Conservation (phyloP, 2,329 filamentous ascomycete genomes). For the Niveomyces coronatus region DNA sequence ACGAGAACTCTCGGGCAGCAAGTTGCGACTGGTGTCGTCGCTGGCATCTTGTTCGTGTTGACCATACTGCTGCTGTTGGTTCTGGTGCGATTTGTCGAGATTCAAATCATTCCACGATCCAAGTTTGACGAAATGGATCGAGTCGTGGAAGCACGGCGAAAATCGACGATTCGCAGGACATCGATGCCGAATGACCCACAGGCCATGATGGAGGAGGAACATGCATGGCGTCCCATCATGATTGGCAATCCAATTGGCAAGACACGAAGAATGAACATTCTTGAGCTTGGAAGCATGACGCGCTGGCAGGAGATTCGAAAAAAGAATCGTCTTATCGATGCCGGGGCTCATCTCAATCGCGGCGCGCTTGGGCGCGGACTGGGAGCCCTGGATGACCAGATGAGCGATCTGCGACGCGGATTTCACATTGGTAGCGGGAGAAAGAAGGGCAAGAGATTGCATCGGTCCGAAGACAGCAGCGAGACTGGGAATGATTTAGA, state of each 20-base stretch:
- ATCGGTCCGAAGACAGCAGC: slow-evolving; percentile 18
- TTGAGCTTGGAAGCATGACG: slow-evolving; percentile 58
- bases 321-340: slow-evolving; percentile 47
- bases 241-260: slow-evolving; percentile 62
- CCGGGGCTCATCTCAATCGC: slow-evolving; percentile 25
- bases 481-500: slow-evolving; percentile 8
- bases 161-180: slow-evolving; percentile 35
- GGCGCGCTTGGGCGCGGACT: slow-evolving; percentile 25
- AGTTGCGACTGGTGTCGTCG: slow-evolving; percentile 56
- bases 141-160: slow-evolving; percentile 37
- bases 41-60: slow-evolving; percentile 53
- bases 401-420: slow-evolving; percentile 24
- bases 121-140: slow-evolving; percentile 44
- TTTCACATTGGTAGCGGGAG: slow-evolving; percentile 20
- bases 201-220: slow-evolving; percentile 37
- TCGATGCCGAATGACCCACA: slow-evolving; percentile 29
- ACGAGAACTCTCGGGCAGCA: slow-evolving; percentile 57
- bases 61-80: slow-evolving; percentile 53
- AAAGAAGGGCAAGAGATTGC: slow-evolving; percentile 15
- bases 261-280: slow-evolving; percentile 57
- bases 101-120: slow-evolving; percentile 59
- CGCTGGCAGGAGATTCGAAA: slow-evolving; percentile 64
- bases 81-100: slow-evolving; percentile 53
- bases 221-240: slow-evolving; percentile 58
- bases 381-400: slow-evolving; percentile 26